Conservation (phyloP, 2,329 filamentous ascomycete species). For the Cladophialophora bantiana region DNA sequence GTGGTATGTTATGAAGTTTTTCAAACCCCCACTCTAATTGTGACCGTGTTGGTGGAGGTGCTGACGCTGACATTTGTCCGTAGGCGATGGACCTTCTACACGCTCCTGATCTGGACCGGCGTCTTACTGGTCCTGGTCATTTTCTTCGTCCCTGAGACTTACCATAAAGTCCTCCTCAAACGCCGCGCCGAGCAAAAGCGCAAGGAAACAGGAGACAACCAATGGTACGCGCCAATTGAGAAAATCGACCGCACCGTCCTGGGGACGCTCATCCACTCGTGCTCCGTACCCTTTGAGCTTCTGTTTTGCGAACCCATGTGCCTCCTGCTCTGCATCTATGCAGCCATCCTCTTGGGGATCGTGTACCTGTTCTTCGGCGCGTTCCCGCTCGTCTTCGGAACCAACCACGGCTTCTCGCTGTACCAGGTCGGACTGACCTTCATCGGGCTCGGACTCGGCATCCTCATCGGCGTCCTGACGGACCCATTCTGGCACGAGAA, state of each 20-base stretch:
- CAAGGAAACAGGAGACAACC: constrained; percentile 72
- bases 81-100: constrained; percentile 81
- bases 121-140: constrained; percentile 68
- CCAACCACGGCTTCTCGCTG: constrained; percentile 50
- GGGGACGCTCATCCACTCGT: constrained; percentile 64
- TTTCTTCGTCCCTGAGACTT: constrained; percentile 85
- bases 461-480: constrained; percentile 51
- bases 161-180: constrained; percentile 72
- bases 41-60: background rate
- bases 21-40: constrained; percentile 9
- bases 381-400: constrained; percentile 78
- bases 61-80: background rate
- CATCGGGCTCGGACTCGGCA: constrained; percentile 58
- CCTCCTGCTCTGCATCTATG: constrained; percentile 79
- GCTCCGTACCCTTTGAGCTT: constrained; percentile 73
- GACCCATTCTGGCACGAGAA: constrained; percentile 47
- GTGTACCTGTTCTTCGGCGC: constrained; percentile 92
- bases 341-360: constrained; percentile 83
- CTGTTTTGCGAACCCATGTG: constrained; percentile 86
- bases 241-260: constrained; percentile 71
- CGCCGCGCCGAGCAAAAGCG: constrained; percentile 80
- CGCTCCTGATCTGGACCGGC: constrained; percentile 82
- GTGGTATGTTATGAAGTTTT: constrained; percentile 47
- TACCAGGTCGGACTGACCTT: constrained; percentile 44
- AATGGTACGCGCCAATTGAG: constrained; percentile 79